Percentiles rank a stretch among this genome's conserved stretches.
phyloP scores from a whole-genome alignment of 2,329 filamentous ascomycete genomes.

The Colletotrichum camelliae region DNA sequence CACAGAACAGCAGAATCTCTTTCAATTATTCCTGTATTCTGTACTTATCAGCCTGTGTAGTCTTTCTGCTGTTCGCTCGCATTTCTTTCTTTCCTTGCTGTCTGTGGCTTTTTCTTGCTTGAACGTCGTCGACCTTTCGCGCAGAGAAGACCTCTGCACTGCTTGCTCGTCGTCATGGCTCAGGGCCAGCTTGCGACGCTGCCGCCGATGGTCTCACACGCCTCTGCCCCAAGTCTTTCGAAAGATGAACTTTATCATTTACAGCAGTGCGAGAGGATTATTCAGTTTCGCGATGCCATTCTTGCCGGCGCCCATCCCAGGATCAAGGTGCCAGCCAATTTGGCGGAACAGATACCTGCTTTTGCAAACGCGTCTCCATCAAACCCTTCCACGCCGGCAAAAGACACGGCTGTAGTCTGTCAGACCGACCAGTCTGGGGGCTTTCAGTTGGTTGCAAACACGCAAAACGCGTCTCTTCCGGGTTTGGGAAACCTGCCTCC shows the following conservation, averaged over 20 bases:
- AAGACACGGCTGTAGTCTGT: background rate
- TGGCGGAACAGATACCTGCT: slow-evolving; percentile 28
- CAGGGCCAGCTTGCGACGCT: slow-evolving; percentile 17
- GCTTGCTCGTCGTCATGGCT: slow-evolving; percentile 13
- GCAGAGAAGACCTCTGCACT: background rate
- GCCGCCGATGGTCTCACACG: slow-evolving; percentile 26
- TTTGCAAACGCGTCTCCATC: slow-evolving; percentile 26
- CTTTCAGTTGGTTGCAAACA: slow-evolving; percentile 41
- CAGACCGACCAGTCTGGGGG: slow-evolving; percentile 30
- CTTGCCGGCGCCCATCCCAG: slow-evolving; percentile 76
- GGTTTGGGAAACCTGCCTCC: slow-evolving; percentile 25
- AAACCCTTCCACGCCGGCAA: background rate
- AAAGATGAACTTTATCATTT: slow-evolving; percentile 62
- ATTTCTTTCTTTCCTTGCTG: background rate
- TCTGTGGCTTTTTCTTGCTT: slow-evolving; percentile 6
- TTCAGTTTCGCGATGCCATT: slow-evolving; percentile 81
- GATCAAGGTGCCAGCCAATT: slow-evolving; percentile 59
- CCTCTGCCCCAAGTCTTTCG: slow-evolving; percentile 34
- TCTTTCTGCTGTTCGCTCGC: background rate
- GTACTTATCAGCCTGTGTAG: background rate
- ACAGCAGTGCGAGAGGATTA: slow-evolving; percentile 78
- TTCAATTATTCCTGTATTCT: background rate
- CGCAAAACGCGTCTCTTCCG: slow-evolving; percentile 36
- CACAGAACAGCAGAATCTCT: background rate
- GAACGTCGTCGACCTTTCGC: background rate